Conservation (phyloP, 2,329 filamentous ascomycete species). For the Nothophaeocryptopus gaeumannii region DNA sequence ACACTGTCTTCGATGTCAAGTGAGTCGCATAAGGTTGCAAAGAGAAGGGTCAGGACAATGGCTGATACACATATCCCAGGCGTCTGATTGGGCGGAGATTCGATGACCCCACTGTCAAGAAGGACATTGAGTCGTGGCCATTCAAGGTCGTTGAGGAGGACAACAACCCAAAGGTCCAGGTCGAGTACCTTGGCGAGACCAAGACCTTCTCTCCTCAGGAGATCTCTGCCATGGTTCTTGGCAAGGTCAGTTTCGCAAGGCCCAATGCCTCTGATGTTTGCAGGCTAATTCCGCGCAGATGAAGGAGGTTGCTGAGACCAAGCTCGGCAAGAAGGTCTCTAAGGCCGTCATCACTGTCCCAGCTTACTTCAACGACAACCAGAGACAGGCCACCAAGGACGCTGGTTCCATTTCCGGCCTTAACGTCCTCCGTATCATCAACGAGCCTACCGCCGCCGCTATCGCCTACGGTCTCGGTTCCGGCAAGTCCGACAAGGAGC, state of each 20-base stretch:
- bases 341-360: constrained; percentile 99
- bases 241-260: constrained; percentile 67
- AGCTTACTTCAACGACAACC: constrained; percentile 99
- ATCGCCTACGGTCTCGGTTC: constrained; percentile 87
- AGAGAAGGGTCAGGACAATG: no score
- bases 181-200: constrained; percentile 90
- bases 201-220: constrained; percentile 98
- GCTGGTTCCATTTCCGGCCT: constrained; percentile 95
- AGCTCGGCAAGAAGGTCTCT: constrained; percentile 97
- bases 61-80: constrained; percentile 49
- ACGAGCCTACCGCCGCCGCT: constrained; percentile 97
- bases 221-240: constrained; percentile 97
- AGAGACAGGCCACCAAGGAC: constrained; percentile 99
- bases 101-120: constrained; percentile 95
- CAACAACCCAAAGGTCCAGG: constrained; percentile 87
- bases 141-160: constrained; percentile 95
- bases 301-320: constrained; percentile 98
- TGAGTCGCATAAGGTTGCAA: constrained; percentile 21
- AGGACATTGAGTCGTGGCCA: constrained; percentile 97
- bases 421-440: constrained; percentile 99
- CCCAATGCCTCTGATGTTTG: not conserved
- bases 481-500: constrained; percentile 77
- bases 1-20: constrained; percentile 99
- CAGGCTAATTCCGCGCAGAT: constrained; percentile 58
- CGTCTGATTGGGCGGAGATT: constrained; percentile 96